Percentiles rank a stretch among this genome's conserved stretches.
These are phyloP conservation scores for Colletotrichum echinochloae DNA, from an alignment of 2,329 filamentous ascomycete genomes.

Conservation along the genomic window DNA sequence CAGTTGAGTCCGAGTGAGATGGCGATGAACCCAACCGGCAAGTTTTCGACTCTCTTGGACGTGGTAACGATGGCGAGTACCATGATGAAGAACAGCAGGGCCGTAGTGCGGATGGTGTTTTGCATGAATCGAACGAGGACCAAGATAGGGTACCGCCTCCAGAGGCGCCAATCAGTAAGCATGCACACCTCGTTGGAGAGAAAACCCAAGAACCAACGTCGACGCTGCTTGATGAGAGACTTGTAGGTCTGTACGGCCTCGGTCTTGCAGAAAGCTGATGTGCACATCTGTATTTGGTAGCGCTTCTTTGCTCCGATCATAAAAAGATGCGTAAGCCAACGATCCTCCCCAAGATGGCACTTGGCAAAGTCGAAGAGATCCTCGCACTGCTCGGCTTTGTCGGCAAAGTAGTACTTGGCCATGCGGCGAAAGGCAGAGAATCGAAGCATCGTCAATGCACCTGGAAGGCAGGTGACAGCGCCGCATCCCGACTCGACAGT, in stretches of 20 bases:
- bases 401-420: conserved; percentile 98
- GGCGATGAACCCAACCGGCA: conserved; percentile 93
- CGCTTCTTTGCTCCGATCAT: conserved; percentile 96
- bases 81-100: conserved; percentile 94
- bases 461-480: conserved; percentile 92
- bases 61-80: conserved; percentile 87
- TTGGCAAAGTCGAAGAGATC: conserved; percentile 98
- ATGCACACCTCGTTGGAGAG: conserved; percentile 99
- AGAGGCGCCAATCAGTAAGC: conserved; percentile 93
- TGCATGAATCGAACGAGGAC: conserved; percentile 92
- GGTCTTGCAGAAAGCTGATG: conserved; percentile 97
- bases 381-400: conserved; percentile 94
- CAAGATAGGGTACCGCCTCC: conserved; percentile 90
- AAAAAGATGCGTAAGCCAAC: conserved; percentile 97
- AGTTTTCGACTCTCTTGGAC: conserved; percentile 78
- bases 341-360: conserved; percentile 93
- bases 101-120: conserved; percentile 95
- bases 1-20: conserved; percentile 95
- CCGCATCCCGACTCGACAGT: conserved; percentile 96
- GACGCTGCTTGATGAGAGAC: conserved; percentile 91
- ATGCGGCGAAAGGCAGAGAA: conserved; percentile 97
- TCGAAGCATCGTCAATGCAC: conserved; percentile 93
- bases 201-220: conserved; percentile 96
- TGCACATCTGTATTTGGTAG: conserved; percentile 98
- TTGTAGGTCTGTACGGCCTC: conserved; percentile 91